phyloP scores from a whole-genome alignment of 768 basidiomycete species.

The Kwoniella sp. region DNA sequence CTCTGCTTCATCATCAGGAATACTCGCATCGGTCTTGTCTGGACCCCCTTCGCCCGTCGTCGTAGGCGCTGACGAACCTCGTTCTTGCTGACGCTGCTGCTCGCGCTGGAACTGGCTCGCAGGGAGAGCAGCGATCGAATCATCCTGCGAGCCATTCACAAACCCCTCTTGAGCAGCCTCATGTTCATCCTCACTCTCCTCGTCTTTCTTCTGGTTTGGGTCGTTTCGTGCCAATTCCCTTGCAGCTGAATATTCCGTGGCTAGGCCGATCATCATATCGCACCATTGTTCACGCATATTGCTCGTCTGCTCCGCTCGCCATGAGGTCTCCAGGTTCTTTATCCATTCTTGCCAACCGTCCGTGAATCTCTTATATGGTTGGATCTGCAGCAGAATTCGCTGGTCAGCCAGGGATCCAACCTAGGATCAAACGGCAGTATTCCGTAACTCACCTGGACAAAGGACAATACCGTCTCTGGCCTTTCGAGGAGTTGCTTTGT shows the following conservation, averaged over 20 bases:
- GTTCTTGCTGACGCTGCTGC: neutral
- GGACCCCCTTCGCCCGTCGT: neutral
- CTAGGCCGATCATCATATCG: conserved; percentile 5
- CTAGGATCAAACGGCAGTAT: neutral
- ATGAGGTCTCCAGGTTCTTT: neutral
- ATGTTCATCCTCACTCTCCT: neutral
- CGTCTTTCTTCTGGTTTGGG: neutral
- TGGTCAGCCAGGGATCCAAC: no score
- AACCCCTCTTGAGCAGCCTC: neutral
- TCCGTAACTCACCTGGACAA: conserved; percentile 57
- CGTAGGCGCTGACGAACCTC: neutral
- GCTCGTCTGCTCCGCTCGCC: conserved; percentile 10
- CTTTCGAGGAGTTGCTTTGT: conserved; percentile 72
- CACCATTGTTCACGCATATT: conserved; percentile 22
- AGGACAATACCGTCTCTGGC: conserved; percentile 61
- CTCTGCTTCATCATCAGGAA: neutral
- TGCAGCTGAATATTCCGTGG: neutral
- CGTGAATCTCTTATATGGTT: neutral
- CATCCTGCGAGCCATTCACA: conserved; percentile 9
- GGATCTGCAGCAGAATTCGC: neutral
- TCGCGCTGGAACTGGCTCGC: conserved; percentile 4
- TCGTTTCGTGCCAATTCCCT: neutral
- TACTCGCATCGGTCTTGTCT: neutral
- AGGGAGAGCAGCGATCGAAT: conserved; percentile 6
- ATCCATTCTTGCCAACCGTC: neutral